Conservation (phyloP, 1,284 basidiomycete genomes). For the Cryptococcus hybrid region DNA sequence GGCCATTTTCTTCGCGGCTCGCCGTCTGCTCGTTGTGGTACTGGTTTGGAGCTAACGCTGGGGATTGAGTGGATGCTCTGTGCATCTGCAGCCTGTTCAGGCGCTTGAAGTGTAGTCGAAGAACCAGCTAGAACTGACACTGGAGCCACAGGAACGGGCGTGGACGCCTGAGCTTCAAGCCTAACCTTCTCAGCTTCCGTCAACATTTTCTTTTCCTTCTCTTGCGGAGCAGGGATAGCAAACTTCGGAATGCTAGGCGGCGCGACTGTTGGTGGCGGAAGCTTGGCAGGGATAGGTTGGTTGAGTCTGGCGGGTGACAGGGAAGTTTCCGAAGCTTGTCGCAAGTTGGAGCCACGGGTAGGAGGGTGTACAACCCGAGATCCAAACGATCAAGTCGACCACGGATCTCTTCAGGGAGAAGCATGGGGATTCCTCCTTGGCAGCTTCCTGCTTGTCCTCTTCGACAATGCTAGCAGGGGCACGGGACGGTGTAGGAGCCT, state of each 20-base stretch:
- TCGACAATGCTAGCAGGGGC: too few species aligned
- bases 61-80: constrained; percentile 9
- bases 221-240: background rate
- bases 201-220: background rate
- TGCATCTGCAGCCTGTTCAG: constrained; percentile 2
- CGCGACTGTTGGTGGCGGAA: background rate
- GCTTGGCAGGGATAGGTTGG: background rate
- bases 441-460: background rate
- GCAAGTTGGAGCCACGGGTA: background rate
- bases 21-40: constrained; percentile 12
- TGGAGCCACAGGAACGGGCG: background rate
- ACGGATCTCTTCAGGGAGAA: background rate
- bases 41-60: constrained; percentile 3
- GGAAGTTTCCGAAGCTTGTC: background rate
- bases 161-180: background rate
- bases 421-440: background rate
- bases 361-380: background rate
- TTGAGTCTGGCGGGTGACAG: background rate
- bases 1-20: constrained; percentile 11
- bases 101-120: background rate
- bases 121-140: background rate
- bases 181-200: background rate
- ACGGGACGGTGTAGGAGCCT: too few species aligned
- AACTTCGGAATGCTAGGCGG: background rate
- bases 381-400: background rate